These are phyloP conservation scores for Cyberlindnera euphorbiiphila DNA, from an alignment of 805 yeast genomes.

Conservation along the genomic window DNA sequence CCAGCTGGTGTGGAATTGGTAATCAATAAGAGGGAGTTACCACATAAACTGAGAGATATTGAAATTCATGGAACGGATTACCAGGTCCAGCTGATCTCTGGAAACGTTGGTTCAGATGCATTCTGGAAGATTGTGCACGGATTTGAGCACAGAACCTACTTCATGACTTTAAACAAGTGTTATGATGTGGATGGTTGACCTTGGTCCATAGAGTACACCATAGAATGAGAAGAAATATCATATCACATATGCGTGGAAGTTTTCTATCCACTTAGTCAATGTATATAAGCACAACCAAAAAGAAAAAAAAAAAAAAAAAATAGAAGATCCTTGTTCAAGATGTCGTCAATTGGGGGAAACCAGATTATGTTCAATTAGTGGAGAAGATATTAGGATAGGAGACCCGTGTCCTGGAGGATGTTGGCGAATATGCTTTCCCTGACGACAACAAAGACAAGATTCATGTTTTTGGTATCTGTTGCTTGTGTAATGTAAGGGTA, in stretches of 20 bases:
- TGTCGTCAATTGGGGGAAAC: too few species aligned
- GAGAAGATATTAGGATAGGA: slow-evolving; percentile 43
- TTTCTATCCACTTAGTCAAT: too few species aligned
- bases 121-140: slow-evolving; percentile 28
- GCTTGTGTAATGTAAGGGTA: slow-evolving; percentile 95
- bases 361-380: too few species aligned
- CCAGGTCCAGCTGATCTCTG: too few species aligned
- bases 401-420: slow-evolving; percentile 70
- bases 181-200: slow-evolving; percentile 16
- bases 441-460: slow-evolving; percentile 80
- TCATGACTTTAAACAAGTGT: slow-evolving; percentile 33
- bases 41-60: slow-evolving; percentile 28
- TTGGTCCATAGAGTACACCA: neutral
- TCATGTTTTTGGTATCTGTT: slow-evolving; percentile 85
- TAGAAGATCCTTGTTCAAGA: too few species aligned
- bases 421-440: slow-evolving; percentile 77
- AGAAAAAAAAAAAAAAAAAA: neutral
- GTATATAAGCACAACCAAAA: neutral
- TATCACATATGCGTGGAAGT: neutral
- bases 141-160: slow-evolving; percentile 36
- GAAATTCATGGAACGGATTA: slow-evolving; percentile 13
- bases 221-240: neutral
- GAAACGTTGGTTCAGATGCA: neutral
- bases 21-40: slow-evolving; percentile 35
- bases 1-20: slow-evolving; percentile 34